These are phyloP conservation scores for Syzygium aromaticum DNA, from an alignment of 345 rosid genomes.

Conservation along the genomic window DNA sequence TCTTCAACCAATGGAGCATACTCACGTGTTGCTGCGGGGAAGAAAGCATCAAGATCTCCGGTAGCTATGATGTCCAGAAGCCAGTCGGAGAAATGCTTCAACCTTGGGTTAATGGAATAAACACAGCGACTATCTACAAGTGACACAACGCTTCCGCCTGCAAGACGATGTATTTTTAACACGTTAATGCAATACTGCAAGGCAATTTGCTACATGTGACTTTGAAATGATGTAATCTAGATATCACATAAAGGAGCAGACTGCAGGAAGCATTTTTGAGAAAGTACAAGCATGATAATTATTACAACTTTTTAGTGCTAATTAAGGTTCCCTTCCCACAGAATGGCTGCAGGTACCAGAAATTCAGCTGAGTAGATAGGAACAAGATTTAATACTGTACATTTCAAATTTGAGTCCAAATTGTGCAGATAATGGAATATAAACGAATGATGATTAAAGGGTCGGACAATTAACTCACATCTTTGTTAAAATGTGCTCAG, in stretches of 20 bases:
- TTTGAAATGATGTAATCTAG: not conserved
- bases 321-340: not conserved
- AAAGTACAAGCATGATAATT: not conserved
- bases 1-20: slow-evolving; percentile 98
- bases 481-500: not conserved
- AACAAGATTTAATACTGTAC: not conserved
- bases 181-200: not conserved
- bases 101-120: slow-evolving; percentile 80
- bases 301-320: not conserved
- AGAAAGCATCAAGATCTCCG: slow-evolving; percentile 94
- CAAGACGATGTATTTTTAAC: slow-evolving; percentile 4
- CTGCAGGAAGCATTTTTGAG: not conserved
- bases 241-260: not conserved
- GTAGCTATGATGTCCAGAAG: slow-evolving; percentile 96
- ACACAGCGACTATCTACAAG: slow-evolving; percentile 38
- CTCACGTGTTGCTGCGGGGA: slow-evolving; percentile 99
- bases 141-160: slow-evolving; percentile 39
- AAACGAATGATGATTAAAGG: not conserved
- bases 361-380: not conserved
- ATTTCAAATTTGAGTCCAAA: not conserved
- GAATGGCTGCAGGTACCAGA: not conserved
- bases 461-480: not conserved
- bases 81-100: slow-evolving; percentile 98
- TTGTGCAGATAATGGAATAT: not conserved
- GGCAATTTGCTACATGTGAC: not conserved